These are phyloP conservation scores for Eucalyptus polybractea DNA, from an alignment of 345 rosid genomes.

Conservation along the genomic window DNA sequence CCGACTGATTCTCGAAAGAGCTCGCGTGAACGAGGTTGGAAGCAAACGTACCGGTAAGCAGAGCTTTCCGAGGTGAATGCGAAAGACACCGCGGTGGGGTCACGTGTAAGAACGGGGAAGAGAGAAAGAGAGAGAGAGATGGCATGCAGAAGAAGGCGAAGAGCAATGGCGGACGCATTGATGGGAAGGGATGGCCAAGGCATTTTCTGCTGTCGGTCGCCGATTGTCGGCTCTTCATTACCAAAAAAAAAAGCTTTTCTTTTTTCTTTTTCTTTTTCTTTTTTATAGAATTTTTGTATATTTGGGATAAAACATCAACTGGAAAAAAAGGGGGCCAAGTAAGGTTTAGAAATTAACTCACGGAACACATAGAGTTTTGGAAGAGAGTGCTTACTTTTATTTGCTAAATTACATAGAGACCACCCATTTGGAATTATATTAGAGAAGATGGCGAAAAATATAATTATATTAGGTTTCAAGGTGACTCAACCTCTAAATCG, in stretches of 20 bases:
- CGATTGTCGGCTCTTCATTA: not conserved
- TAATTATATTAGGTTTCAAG: not conserved
- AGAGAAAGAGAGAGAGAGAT: not conserved
- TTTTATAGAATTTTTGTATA: not conserved
- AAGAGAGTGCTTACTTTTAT: not conserved
- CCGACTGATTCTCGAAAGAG: not conserved
- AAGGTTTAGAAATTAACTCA: not conserved
- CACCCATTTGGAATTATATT: not conserved
- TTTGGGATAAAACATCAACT: not conserved
- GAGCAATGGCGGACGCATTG: not conserved
- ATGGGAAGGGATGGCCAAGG: not conserved
- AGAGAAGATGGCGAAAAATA: not conserved
- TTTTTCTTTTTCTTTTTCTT: too few species aligned
- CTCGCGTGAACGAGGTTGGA: not conserved
- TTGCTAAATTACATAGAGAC: not conserved
- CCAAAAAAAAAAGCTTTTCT: not conserved
- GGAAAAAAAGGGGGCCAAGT: not conserved
- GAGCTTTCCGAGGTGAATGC: not conserved
- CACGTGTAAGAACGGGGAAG: not conserved
- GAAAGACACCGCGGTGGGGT: not conserved
- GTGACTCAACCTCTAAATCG: rapidly evolving
- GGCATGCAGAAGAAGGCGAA: not conserved
- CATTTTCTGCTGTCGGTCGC: not conserved
- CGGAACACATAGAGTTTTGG: not conserved
- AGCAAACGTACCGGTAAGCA: not conserved